Evolutionary conservation across 305 asterid species (phyloP).

Genomic region (Caryopteris hybrid): DNA sequence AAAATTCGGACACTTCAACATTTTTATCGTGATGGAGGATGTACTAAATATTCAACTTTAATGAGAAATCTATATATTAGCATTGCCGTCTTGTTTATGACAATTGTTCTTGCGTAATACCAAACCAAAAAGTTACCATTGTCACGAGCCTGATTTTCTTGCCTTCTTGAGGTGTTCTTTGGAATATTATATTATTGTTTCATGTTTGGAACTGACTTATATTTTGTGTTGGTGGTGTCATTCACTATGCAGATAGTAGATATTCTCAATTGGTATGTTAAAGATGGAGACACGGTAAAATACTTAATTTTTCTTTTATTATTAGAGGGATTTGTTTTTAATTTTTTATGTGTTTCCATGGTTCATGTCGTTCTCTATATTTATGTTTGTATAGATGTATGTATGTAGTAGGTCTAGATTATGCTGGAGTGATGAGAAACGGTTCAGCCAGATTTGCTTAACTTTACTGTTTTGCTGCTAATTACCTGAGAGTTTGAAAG

Average conservation of each 20-base stretch:
- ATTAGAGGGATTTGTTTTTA: no score
- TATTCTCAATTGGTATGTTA: conserved; percentile 71
- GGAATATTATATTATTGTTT: neutral
- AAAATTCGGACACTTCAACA: neutral
- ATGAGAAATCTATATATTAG: conserved; percentile 4
- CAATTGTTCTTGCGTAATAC: neutral
- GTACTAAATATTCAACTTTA: neutral
- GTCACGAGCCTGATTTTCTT: neutral
- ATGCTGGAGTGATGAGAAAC: neutral
- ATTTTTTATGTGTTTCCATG: neutral
- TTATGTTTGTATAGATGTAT: no score
- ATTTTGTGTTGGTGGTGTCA: conserved; percentile 20
- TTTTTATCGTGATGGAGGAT: neutral
- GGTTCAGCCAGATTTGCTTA: neutral
- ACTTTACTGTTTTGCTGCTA: neutral
- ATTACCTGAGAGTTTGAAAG: neutral
- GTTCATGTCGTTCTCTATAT: neutral
- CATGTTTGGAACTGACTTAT: neutral
- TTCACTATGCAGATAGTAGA: conserved; percentile 65
- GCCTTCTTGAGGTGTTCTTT: conserved; percentile 10
- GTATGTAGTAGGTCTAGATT: no score
- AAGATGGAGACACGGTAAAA: conserved; percentile 85
- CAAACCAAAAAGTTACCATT: neutral
- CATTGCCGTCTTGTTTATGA: neutral
- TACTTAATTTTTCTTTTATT: neutral